Conservation (phyloP, 2,329 filamentous ascomycete genomes). For the Aurifilum marmelostoma region DNA sequence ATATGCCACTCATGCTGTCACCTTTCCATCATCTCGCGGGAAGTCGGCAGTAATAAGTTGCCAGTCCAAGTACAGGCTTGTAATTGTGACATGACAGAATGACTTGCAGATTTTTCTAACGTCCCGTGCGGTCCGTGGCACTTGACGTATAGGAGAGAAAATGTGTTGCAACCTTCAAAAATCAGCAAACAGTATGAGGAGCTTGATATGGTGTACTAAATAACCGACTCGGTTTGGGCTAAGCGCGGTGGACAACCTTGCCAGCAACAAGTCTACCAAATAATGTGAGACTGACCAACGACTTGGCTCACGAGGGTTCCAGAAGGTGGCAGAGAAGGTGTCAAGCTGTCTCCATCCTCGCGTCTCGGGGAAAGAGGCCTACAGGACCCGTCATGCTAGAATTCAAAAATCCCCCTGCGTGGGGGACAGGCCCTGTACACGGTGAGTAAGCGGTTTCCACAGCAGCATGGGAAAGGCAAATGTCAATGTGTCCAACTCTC, state of each 20-base stretch:
- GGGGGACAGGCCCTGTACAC: background rate
- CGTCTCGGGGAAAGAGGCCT: background rate
- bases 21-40: conserved; percentile 2
- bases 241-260: background rate
- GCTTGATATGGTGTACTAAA: background rate
- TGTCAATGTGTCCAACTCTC: background rate
- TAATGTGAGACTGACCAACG: background rate
- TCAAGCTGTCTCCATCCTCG: background rate
- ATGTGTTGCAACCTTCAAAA: background rate
- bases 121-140: conserved; percentile 4
- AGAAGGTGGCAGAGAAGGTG: background rate
- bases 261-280: background rate
- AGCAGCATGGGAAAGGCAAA: background rate
- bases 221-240: background rate
- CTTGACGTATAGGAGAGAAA: background rate
- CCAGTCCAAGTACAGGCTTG: background rate
- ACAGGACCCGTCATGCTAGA: background rate
- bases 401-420: too few species aligned
- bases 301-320: background rate
- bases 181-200: background rate
- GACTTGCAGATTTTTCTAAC: background rate
- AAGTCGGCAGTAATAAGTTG: background rate
- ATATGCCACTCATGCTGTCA: background rate
- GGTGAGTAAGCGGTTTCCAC: background rate
- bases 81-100: background rate